Conservation (phyloP, 176 grass and related monocot genomes). For the Phoenix dactylifera region DNA sequence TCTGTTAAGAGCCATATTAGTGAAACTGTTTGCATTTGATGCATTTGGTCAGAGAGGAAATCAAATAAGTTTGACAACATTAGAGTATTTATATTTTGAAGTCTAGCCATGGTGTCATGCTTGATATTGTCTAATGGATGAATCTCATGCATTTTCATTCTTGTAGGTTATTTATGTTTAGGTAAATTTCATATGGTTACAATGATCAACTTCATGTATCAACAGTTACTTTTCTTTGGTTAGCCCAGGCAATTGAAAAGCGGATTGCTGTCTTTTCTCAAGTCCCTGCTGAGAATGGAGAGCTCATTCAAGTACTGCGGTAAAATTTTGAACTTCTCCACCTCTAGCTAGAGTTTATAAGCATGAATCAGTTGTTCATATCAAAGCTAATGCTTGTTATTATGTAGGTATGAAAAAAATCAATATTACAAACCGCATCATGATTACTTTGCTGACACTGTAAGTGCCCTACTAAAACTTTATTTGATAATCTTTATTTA, state of each 20-base stretch:
- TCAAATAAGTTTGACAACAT: too few relatives aligned
- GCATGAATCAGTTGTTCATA: not conserved
- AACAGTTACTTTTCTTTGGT: constrained; percentile 1
- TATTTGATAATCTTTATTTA: not conserved
- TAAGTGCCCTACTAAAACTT: constrained; percentile 35
- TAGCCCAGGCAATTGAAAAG: constrained; percentile 69
- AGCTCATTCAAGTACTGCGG: constrained; percentile 85
- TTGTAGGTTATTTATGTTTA: too few relatives aligned
- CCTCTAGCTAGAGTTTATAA: constrained; percentile 21
- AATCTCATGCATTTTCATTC: too few relatives aligned
- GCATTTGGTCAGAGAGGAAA: too few relatives aligned
- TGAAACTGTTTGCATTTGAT: too few relatives aligned
- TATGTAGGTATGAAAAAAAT: constrained; percentile 64
- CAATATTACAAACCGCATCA: constrained; percentile 76
- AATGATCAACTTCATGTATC: too few relatives aligned
- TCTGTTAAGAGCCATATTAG: too few relatives aligned
- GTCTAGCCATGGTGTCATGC: too few relatives aligned
- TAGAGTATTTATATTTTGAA: too few relatives aligned
- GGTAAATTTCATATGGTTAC: too few relatives aligned
- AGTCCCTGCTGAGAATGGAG: constrained; percentile 80
- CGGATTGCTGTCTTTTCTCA: constrained; percentile 85
- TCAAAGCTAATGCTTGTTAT: constrained; percentile 1
- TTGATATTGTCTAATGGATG: too few relatives aligned
- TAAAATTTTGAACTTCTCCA: constrained; percentile 21
- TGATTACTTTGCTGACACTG: constrained; percentile 92